Evolutionary conservation across 805 yeast species (phyloP), one percentile per base, ranked within the genome.

Genomic region (Starmerella gropengiesseri): DNA sequence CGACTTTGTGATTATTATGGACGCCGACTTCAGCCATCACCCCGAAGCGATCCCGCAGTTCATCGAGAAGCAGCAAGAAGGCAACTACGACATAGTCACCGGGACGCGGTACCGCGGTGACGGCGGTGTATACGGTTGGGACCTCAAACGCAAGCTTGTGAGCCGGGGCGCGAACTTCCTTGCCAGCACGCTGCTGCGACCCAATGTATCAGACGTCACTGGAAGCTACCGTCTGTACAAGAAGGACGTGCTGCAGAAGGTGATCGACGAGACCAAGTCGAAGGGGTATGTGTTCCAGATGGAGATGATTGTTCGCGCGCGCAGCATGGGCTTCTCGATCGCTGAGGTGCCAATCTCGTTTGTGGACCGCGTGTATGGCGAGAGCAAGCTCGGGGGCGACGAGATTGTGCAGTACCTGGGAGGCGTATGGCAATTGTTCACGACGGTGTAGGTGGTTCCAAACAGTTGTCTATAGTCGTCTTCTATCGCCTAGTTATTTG

Each of bases 61-160:
- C 59, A 79, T 81, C 55, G 70, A 69, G 41, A 74, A 75, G 58
- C 89, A 81, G 48, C 55, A 60, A 50, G 53, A 56, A 40, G 55
- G 55, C 25, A 53, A 64, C 55, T 63, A 56, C 42, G 69, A 66
- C 43, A 64, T 65, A 39, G 70, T 65, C 20, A 64, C 68, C 19
- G 70, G 70, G 7, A 81, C 89, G 7, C 71, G 89, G 55, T 80
- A 81, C 54, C 80, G 81, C 9, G 87, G 87, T 13, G 68, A 80
- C 53, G 89, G 89, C 25, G 89, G 89, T 37, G 89, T 80, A 23
- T 81, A 71, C 56, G 89, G 89, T 38, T 80, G 89, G 89, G 86
- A 81, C 56, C 70, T 80, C 60, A 79, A 80, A 69, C 68, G 89
- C 57, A 80, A 80, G 58, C 67, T 81, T 57, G 81, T 78, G 37